A percentile compares a stretch with the other conserved stretches of the same genome.
phyloP scores from a whole-genome alignment of 805 yeast genomes.

The Yamadazyma philogaea region DNA sequence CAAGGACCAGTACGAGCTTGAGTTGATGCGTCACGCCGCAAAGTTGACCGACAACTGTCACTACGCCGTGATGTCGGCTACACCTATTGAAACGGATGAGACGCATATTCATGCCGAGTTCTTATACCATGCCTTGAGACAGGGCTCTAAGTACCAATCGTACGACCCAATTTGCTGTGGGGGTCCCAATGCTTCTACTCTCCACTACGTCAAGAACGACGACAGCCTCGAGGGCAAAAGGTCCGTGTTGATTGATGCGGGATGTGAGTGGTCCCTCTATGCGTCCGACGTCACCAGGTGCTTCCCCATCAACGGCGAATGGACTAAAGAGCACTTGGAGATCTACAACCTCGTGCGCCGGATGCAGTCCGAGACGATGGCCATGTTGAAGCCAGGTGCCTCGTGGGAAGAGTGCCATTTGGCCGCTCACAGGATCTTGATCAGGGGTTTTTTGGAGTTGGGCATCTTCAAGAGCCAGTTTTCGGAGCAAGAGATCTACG shows the following conservation, averaged over 20 bases:
- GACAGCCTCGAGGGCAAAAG: conserved; percentile 48
- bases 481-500: conserved; percentile 62
- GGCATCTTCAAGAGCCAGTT: conserved; percentile 67
- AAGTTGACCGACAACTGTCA: conserved; percentile 86
- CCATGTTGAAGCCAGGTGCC: conserved; percentile 74
- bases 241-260: conserved; percentile 86
- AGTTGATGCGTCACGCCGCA: conserved; percentile 74
- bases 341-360: conserved; percentile 75
- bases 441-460: conserved; percentile 63
- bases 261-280: conserved; percentile 94
- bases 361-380: conserved; percentile 78
- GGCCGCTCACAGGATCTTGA: conserved; percentile 72
- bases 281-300: conserved; percentile 94
- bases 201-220: conserved; percentile 86
- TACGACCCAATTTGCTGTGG: conserved; percentile 96
- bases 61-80: conserved; percentile 86
- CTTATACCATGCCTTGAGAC: conserved; percentile 87
- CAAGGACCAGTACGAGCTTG: conserved; percentile 81
- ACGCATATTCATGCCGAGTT: conserved; percentile 95
- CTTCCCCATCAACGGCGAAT: conserved; percentile 87
- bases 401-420: conserved; percentile 84
- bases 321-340: conserved; percentile 83
- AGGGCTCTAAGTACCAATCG: conserved; percentile 84
- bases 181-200: conserved; percentile 86
- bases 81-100: conserved; percentile 84